Evolutionary conservation across 2,329 filamentous ascomycete species (phyloP).

Genomic region (Penicillium sp.): DNA sequence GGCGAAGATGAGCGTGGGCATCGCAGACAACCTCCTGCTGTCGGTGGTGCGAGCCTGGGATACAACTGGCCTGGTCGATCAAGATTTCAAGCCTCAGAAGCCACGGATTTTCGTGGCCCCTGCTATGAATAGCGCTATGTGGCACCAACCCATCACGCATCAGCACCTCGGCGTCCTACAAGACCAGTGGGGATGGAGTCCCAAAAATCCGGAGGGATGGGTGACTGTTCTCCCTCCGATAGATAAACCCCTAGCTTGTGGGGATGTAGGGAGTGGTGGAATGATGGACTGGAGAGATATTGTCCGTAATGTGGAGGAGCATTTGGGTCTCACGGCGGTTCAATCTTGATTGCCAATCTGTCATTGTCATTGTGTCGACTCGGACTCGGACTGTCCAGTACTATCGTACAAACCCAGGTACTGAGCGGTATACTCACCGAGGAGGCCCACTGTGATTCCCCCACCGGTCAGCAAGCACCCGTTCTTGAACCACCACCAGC

Average conservation of each 20-base stretch:
- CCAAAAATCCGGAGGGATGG: constrained; percentile 50
- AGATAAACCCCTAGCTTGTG: constrained; percentile 79
- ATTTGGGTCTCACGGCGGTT: constrained; percentile 59
- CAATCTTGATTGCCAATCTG: neutral
- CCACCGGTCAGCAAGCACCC: constrained; percentile 64
- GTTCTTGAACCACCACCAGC: constrained; percentile 66
- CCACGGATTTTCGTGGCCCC: constrained; percentile 75
- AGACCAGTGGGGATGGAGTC: constrained; percentile 69
- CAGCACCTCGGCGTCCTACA: constrained; percentile 70
- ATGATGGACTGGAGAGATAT: constrained; percentile 83
- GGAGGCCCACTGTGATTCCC: constrained; percentile 56
- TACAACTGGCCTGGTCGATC: constrained; percentile 62
- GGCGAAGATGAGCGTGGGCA: constrained; percentile 77
- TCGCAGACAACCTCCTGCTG: constrained; percentile 73
- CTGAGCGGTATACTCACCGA: constrained; percentile 54
- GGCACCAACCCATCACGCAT: constrained; percentile 77
- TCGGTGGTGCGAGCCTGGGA: constrained; percentile 88
- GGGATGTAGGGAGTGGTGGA: constrained; percentile 76
- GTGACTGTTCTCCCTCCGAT: constrained; percentile 72
- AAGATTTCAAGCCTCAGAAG: constrained; percentile 36
- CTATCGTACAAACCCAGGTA: constrained; percentile 29
- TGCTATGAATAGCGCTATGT: constrained; percentile 91
- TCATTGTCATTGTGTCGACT: constrained; percentile 7
- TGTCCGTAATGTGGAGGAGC: constrained; percentile 62
- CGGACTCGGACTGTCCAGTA: constrained; percentile 1